Evolutionary conservation across 257 asterid genomes (phyloP).

Genomic region (Capsicum baccatum): DNA sequence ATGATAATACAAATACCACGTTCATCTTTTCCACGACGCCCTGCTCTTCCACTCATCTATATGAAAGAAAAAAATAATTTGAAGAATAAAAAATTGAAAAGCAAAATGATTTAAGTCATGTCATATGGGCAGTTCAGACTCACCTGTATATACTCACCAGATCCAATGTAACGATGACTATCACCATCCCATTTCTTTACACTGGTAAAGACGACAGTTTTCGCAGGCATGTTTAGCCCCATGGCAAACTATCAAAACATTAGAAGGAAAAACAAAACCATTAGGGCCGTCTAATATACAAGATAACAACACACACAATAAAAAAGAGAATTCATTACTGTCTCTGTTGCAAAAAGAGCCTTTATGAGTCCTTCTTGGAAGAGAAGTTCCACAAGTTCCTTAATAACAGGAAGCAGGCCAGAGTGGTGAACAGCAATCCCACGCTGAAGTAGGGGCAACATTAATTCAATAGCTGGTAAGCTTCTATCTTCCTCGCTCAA

Average conservation of each 20-base stretch:
- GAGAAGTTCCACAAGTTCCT: constrained; percentile 96
- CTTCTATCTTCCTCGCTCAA: constrained; percentile 90
- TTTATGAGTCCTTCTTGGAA: constrained; percentile 99
- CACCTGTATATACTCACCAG: constrained; percentile 99
- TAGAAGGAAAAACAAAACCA: constrained; percentile 32
- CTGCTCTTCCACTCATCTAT: constrained; percentile 99
- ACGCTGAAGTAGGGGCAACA: constrained; percentile 95
- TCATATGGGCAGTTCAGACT: constrained; percentile 36
- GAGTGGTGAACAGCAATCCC: constrained; percentile 99
- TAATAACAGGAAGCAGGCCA: constrained; percentile 94
- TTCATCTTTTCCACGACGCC: constrained; percentile 99
- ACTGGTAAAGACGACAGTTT: constrained; percentile 94
- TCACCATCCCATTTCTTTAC: constrained; percentile 98
- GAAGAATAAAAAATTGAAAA: background rate
- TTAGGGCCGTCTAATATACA: background rate
- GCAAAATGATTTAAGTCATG: constrained; percentile 16
- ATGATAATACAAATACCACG: constrained; percentile 93
- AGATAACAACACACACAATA: background rate
- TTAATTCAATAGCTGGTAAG: constrained; percentile 92
- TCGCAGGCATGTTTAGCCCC: constrained; percentile 99
- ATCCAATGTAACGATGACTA: constrained; percentile 93
- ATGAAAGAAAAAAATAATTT: constrained; percentile 36
- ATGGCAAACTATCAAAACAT: constrained; percentile 72
- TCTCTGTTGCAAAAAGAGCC: constrained; percentile 97
- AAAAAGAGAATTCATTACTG: constrained; percentile 52